Base-by-base conservation (phyloP, 1,139 yeast genomes). In the Saccharomycopsis hybrid region DNA sequence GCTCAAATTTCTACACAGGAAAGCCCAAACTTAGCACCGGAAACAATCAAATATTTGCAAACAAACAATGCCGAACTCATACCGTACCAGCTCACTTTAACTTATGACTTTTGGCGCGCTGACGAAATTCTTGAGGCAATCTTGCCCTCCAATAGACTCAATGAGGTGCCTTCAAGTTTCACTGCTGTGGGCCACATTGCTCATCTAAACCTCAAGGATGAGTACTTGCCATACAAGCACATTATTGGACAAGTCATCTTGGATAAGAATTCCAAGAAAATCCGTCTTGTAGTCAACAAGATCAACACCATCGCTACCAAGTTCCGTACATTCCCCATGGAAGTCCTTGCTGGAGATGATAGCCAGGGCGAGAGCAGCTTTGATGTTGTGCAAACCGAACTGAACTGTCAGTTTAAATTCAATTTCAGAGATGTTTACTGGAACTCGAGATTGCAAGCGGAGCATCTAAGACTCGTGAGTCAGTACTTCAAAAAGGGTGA, bases 121-220 rank as follows among this genome's bases (percentile, higher is more conserved):
- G 97, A 92, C 53, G 96, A 92, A 58, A 84, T 92, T 18, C 70
- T 92, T 44, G 69, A 74, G 44, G 78, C 95, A 0, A 78, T 88
- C 2, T 65, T 92, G 47, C 98, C 99, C 0, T 85, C 79, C 51
- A 71, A 80, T 24, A 67, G 82, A 27, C 67, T 78, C 18, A 82
- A 77, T 43, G 96, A 88, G 52, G 72, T 85, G 4, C 99, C 98
- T 0, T 74, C 92, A 1, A 95, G 97, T 0, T 94, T 86, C 65
- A 87, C 98, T 1, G 81, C 83, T 47, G 95, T 95, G 0, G 99
- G 99, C 0, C 98, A 94, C 67, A 78, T 94, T 50, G 98, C 98
- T 0, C 99, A 94, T 65, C 67, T 94, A 60, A 94, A 94, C 60
- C 68, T 94, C 46, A 73, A 92, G 44, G 86, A 83, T 42, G 95